Base-by-base conservation (phyloP, 2,329 filamentous ascomycete species). In the Talaromyces sp. region DNA sequence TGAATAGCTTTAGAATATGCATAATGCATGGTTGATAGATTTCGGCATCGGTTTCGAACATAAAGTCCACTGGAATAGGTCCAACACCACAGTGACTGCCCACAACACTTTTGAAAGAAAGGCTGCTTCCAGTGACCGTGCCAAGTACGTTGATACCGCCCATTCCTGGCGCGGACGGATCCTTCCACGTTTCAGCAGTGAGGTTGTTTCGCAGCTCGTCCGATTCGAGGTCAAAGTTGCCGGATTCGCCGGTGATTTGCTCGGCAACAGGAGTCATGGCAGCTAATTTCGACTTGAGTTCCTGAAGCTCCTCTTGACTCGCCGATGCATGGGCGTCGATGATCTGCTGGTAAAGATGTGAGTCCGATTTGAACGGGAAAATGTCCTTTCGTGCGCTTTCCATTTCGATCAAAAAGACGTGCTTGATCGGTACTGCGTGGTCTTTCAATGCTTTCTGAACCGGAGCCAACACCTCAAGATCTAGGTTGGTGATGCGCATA, bases 11-110 rank as follows among this genome's bases (percentile, higher is more conserved):
- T 11, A 76, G 43, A 1, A 76, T 69, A 53, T 76, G 74, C 61
- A 72, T 73, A 19, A 76, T 69, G 61, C 74, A 76, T 4, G 74
- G 74, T 66, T 76, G 74, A 51, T 76, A 76, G 27, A 73, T 69
- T 8, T 75, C 65, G 0, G 68, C 62, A 10, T 70, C 70, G 27
- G 69, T 68, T 63, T 76, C 74, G 15, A 71, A 69, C 67, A 76
- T 69, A 54, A 74, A 76, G 64, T 76, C 70, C 17, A 71, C 69
- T 1, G 74, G 71, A 13, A 76, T 64, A 13, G 74, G 73, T 2
- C 69, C 69, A 1, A 72, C 71, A 31, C 74, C 74, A 61, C 74
- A 76, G 62, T 76, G 71, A 47, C 74, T 75, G 45, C 72, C 68
- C 2, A 76, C 36, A 7, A 72, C 70, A 25, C 74, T 76, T 61